These are phyloP conservation scores for Pelargonium fulgidum DNA, from an alignment of 441 rosid genomes.

Conservation along the genomic window DNA sequence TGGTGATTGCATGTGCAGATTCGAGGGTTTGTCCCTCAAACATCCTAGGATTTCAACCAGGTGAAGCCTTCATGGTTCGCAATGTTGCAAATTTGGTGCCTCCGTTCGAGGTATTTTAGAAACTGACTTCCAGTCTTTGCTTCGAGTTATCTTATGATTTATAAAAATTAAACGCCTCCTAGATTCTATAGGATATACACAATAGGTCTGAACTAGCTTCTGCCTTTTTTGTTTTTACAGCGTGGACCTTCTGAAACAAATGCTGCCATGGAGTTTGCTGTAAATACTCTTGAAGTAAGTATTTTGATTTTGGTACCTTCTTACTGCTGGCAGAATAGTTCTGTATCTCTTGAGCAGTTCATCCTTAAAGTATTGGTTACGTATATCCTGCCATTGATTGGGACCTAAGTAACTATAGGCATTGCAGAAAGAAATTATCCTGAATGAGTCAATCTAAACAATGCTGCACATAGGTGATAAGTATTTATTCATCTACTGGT, in stretches of 20 bases:
- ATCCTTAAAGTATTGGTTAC: not conserved
- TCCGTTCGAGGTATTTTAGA: constrained; percentile 53
- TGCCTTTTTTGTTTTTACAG: constrained; percentile 5
- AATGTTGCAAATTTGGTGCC: constrained; percentile 92
- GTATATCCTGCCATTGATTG: not conserved
- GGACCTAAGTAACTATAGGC: not conserved
- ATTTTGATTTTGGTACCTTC: not conserved
- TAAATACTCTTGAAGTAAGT: constrained; percentile 11
- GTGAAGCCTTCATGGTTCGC: constrained; percentile 86
- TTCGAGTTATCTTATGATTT: not conserved
- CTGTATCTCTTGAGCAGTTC: not conserved
- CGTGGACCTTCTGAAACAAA: constrained; percentile 5
- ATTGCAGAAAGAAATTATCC: not conserved
- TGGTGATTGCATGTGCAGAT: constrained; percentile 95
- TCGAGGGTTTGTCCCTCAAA: constrained; percentile 94
- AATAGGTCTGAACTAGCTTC: not conserved
- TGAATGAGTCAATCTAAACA: not conserved
- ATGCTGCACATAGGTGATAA: no score
- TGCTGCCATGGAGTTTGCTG: constrained; percentile 7
- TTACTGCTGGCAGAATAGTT: not conserved
- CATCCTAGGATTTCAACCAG: constrained; percentile 86
- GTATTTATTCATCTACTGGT: no score
- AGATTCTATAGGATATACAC: not conserved
- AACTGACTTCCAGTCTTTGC: not conserved
- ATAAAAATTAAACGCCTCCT: no score